Base-by-base conservation (phyloP, 2,329 filamentous ascomycete genomes). In the Verticillium albo-atrum region DNA sequence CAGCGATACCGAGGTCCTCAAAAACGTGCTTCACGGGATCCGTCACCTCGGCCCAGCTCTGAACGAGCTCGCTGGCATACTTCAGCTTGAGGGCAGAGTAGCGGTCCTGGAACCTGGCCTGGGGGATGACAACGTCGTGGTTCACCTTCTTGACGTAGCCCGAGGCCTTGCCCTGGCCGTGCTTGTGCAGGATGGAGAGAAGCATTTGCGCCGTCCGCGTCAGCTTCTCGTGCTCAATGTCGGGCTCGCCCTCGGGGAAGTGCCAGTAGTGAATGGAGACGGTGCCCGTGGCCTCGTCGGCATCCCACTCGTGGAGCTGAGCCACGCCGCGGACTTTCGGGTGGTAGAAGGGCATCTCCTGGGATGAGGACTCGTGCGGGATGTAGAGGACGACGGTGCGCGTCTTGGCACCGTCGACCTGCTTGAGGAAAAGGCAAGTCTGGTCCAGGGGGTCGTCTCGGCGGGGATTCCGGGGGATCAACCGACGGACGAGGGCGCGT, bases 21-120 rank as follows among this genome's bases (percentile, higher is more conserved):
- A 97, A 98, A 3, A 98, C 92, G 70, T 98, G 93, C 72, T 98
- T 99, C 17, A 80, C 79, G 0, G 93, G 91, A 70, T 96, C 92
- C 0, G 93, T 98, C 56, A 83, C 83, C 76, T 98, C 95, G 15
- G 87, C 87, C 95, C 94, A 99, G 1, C 75, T 77, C n/a, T 84
- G 74, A 15, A 92, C 88, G 14, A 99, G 77, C 1, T 74, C 68
- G 23, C 84, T 82, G 1, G 91, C 92, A 70, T 98, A 92, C 66
- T 84, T 89, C 57, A 84, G 78, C 75, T 98, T 98, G 6, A 99
- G 81, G 20, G 81, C 79, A 0, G 88, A 82, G 71, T 97, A 98
- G 0, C 89, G 93, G 68, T 93, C 86, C 71, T 98, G 94, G 57
- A 96, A 87, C 1, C 79, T 76, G 56, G 88, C 84, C 67, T 93